Evolutionary conservation across 345 rosid species (phyloP), one percentile per base, ranked within the genome.

Genomic region (Leavenworthia alabamica): DNA sequence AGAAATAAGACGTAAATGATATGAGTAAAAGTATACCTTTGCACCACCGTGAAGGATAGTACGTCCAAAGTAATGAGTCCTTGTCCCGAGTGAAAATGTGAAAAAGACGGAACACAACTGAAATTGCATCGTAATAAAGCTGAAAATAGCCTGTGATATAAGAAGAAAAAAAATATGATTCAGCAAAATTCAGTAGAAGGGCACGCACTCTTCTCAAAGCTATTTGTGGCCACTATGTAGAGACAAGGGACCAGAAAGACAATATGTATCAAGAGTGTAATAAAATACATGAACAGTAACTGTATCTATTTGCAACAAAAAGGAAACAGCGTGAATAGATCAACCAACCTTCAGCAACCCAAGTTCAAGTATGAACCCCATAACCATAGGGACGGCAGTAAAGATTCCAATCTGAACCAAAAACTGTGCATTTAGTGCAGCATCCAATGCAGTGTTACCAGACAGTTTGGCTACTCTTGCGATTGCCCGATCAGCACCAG

Each of bases 31-130:
- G 43, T 67, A 48, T 81, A 93, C 99, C 73, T 87, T 89, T 59
- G 99, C 99, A 70, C 99, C 99, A 59, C 99, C 99, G 39, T 93
- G 99, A 69, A 93, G 97, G 46, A 93, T 87, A 44, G 99, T 93
- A 37, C 99, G 96, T n/a, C 99, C 99, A 82, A 93, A 93, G 75
- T 93, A 93, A 80, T 93, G 99, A 68, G 99, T 93, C 60, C 82
- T 85, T 26, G 99, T 93, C 55, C 99, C 99, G 44, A 93, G 75
- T 8, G 99, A 89, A 80, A 93, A 93, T 39, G 99, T 93, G 80
- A 93, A 93, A 85, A 93, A 93, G 75, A 93, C 97, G 0, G 99
- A 93, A 68, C 95, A 93, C 65, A 93, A 61, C 79, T 93, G 97
- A 59, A 93, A 88, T 58, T 93, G 99, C 99, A 93, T 93, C 2